Evolutionary conservation across 164 flowering plant species (phyloP).

Genomic region (Chimonanthus praecox): DNA sequence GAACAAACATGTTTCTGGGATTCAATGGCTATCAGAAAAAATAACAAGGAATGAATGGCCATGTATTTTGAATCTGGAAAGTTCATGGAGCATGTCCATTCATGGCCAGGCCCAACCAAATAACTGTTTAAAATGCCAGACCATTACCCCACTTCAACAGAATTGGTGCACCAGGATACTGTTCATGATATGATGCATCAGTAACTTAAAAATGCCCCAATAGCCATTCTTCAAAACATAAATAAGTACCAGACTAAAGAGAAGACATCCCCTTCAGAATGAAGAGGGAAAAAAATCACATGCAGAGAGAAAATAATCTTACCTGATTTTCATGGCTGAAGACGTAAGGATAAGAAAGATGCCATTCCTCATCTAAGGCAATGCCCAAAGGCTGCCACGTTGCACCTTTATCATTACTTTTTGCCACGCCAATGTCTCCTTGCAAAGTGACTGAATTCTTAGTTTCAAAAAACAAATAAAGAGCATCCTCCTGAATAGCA

Average conservation of each 20-base stretch:
- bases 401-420: constrained; percentile 78
- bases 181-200: neutral
- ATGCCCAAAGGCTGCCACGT: constrained; percentile 86
- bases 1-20: neutral
- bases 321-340: constrained; percentile 68
- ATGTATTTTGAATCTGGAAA: neutral
- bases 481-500: constrained; percentile 51
- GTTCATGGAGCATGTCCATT: neutral
- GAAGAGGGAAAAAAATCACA: neutral
- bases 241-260: neutral
- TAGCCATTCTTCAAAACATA: neutral
- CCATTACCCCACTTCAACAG: neutral
- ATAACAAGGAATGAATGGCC: neutral
- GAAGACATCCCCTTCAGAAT: neutral
- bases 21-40: neutral
- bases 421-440: constrained; percentile 95
- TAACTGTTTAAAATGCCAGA: neutral
- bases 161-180: neutral
- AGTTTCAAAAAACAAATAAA: constrained; percentile 80
- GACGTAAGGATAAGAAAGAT: constrained; percentile 88
- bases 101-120: neutral
- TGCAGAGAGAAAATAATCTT: constrained; percentile 16
- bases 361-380: constrained; percentile 95
- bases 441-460: constrained; percentile 80
- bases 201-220: neutral